Evolutionary conservation across 495 filamentous ascomycete species (phyloP), one percentile per base, ranked within the genome.

Genomic region (Xylona heveae): DNA sequence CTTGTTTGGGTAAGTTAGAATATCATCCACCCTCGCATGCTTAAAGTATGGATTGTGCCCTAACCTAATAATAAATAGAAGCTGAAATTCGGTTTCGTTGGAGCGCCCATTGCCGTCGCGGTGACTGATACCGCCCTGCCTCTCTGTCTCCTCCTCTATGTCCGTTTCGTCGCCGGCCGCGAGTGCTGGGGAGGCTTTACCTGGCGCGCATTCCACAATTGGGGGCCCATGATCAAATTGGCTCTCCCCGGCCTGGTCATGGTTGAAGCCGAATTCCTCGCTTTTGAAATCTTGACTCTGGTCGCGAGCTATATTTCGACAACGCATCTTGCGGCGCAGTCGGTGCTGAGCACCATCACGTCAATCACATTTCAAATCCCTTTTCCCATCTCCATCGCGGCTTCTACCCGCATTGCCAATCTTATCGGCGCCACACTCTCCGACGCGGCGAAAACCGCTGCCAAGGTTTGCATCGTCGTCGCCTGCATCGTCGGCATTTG

Each of bases 281-380:
- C 65, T 24, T 68, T 59, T 41, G 66, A 71, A 40, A 52, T 71
- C 34, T 44, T 71, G 24, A 66, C 64, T 1, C 50, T 71, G 3
- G 47, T 52, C 16, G 49, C 66, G 0, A 59, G 58, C 15, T 56
- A 58, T 41, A 44, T 71, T 2, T 35, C 37, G 34, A 49, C 53
- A 13, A 57, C 54, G 6, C 51, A 59, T 25, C 44, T 71, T 2
- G 76, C 76, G 0, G 72, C 76, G 0, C 74, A 82, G 38, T 68
- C 68, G 7, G 59, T 79, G 6, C 49, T 80, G 7, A 53, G 58
- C 12, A 77, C 71, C 5, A 52, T 77, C 19, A 54, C 61, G 1
- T 55, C 58, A 37, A 60, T 75, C 21, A 64, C 66, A 7, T 77
- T 65, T 51, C 71, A 75, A 41, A 68, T 75, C 18, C 71, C 70